Evolutionary conservation across 129 eudicot species (phyloP), one percentile per base, ranked within the genome.

Genomic region (Calendula officinalis): DNA sequence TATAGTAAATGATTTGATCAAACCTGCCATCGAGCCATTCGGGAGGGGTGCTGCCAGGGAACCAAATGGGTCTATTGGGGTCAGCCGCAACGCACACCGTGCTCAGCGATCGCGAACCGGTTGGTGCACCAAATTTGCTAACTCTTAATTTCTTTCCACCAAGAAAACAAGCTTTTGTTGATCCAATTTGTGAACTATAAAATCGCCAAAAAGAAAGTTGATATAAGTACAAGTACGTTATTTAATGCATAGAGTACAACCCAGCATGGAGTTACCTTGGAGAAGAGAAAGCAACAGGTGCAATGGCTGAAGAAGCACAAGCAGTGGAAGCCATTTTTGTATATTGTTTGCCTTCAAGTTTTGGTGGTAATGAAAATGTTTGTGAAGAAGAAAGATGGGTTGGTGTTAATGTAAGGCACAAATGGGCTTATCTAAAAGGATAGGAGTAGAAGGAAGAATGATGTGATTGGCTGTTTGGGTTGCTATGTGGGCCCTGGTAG

Each of bases 41-140:
- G 38, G 99, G 99, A 67, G 99, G 99, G 73, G 82, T 82, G 99
- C 99, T 94, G 39, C 99, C 99, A 35, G 99, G 99, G 81, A 94
- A 94, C 99, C 99, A 94, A 51, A 94, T 67, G 60, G 99, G 99
- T 59, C 99, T 82, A 35, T 94, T 83, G 0, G 97, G 95, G 51
- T 94, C 99, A 51, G 97, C 95, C 7, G 78, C 95, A 15, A 81
- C 94, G 4, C 86, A 71, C 37, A 82, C 88, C 1, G 88, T 49
- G 16, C 77, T 65, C 0, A 75, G 17, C 0, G 95, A 80, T 63
- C 79, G 71, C 16, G 72, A 16, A 35, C 65, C 72, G 11, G 76
- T 53, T 17, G 85, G 74, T 42, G 90, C 71, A 16, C 69, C 44
- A 41, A 58, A 43, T 73, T 83, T 88, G 76, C 83, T 81, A 48